These are phyloP conservation scores for Nephelium lappaceum DNA, from an alignment of 345 rosid genomes.

Conservation along the genomic window DNA sequence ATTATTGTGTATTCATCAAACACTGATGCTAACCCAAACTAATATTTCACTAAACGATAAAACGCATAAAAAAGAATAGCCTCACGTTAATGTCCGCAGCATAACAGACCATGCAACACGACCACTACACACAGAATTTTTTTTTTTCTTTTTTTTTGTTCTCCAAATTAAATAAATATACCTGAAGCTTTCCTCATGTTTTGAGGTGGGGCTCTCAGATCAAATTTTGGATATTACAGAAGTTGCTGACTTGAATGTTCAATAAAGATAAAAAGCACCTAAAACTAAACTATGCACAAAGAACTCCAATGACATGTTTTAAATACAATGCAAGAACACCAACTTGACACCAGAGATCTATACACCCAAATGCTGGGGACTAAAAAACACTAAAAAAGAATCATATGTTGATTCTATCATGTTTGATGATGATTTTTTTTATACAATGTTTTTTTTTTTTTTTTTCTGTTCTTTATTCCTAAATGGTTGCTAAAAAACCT, in stretches of 20 bases:
- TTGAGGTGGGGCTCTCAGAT: conserved; percentile 36
- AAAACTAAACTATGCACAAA: conserved; percentile 43
- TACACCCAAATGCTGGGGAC: conserved; percentile 63
- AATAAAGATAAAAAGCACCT: conserved; percentile 16
- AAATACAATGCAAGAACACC: conserved; percentile 40
- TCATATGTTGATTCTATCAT: conserved; percentile 76
- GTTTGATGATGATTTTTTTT: conserved; percentile 2
- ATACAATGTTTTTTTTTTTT: conserved; percentile 30
- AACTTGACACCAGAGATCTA: conserved; percentile 41
- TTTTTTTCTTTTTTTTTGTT: not conserved
- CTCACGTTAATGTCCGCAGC: too few species aligned
- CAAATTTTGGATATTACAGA: conserved; percentile 15
- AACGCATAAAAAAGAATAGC: too few species aligned
- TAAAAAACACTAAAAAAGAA: conserved; percentile 52
- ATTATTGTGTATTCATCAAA: too few species aligned
- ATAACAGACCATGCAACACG: not conserved
- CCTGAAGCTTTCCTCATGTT: conserved; percentile 42
- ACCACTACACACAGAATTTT: not conserved
- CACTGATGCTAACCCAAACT: too few species aligned
- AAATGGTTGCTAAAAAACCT: conserved; percentile 46
- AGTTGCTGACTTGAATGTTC: not conserved
- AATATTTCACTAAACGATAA: too few species aligned
- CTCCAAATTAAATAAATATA: not conserved
- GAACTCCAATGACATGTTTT: conserved; percentile 19
- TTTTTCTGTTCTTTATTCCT: conserved; percentile 34